Evolutionary conservation across 2,329 filamentous ascomycete genomes (phyloP), one percentile per base, ranked within the genome.

Genomic region (Xylaria sp.): DNA sequence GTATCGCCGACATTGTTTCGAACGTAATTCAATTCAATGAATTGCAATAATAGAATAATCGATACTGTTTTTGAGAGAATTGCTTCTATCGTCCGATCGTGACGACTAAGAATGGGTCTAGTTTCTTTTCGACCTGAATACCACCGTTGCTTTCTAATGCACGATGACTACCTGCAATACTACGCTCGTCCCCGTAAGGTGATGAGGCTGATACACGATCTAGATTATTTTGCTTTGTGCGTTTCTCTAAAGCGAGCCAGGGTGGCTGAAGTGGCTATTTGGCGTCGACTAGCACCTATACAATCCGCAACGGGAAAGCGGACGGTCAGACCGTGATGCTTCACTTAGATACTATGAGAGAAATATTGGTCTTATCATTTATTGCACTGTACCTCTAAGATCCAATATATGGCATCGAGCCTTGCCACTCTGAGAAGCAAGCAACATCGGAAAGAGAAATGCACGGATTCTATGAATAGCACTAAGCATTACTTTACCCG

Each of bases 131-230:
- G 18, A 29, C 16, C 5, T 29, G 21, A 42, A 40, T 61, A 55
- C 51, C 5, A 37, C 47, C 27, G 18, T 62, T 16, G 47, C 27
- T 53, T 53, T 44, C 27, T 37, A 16, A 48, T 47, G 37, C 27
- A 47, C 13, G 16, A 47, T 5, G 21, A 18, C 40, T 42, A 5
- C 10, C 35, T 66, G 59, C 53, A 51, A 53, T 59, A 59, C 35
- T 58, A 59, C 53, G 35, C 21, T 54, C 35, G 23, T 47, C 27
- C 27, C 23, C 9, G 47, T 23, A n/a, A 23, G 25, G 37, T 12
- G 10, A 62, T 37, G 58, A 61, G 64, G 64, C 58, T 62, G 64
- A 47, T 35, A 35, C 37, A 40, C 9, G 8, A 21, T 42, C 35
- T 32, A 9, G 47, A 44, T 51, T 10, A 53, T 18, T 55, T 51